Evolutionary conservation across 2,329 filamentous ascomycete species (phyloP).

Genomic region (Sporothrix inflata): DNA sequence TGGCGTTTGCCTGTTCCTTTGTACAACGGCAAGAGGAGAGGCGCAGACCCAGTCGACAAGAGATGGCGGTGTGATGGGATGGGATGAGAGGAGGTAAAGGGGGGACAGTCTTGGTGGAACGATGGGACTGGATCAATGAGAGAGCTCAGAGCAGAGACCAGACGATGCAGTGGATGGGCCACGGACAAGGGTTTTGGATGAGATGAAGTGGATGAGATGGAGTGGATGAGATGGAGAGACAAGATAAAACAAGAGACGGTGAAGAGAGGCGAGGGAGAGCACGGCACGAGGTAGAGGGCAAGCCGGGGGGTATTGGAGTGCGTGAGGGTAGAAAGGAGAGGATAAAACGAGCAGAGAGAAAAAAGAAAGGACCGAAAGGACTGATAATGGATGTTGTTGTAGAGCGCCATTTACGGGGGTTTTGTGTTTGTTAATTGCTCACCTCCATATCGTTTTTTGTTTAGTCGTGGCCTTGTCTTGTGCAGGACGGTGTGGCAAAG

Average conservation of each 20-base stretch:
- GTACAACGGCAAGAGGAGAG: slow-evolving; percentile 3
- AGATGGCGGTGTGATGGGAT: slow-evolving; percentile 27
- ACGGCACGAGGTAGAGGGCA: not conserved
- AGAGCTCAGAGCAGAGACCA: not conserved
- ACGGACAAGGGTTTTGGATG: not conserved
- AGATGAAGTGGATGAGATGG: not conserved
- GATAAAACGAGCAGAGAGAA: not conserved
- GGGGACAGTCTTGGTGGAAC: not conserved
- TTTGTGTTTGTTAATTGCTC: slow-evolving; percentile 16
- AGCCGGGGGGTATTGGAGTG: not conserved
- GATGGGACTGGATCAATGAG: not conserved
- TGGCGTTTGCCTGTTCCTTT: slow-evolving; percentile 18
- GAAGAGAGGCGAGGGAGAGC: not conserved
- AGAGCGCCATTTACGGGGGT: slow-evolving; percentile 6
- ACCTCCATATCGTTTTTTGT: slow-evolving; percentile 26
- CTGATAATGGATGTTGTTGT: not conserved
- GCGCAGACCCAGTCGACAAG: not conserved
- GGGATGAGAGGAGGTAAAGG: not conserved
- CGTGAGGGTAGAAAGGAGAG: not conserved
- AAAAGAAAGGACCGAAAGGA: not conserved
- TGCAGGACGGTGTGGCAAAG: not conserved
- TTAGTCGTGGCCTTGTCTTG: not conserved
- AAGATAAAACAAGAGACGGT: not conserved
- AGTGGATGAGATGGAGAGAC: not conserved
- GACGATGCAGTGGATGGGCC: not conserved